Evolutionary conservation across 441 rosid genomes (phyloP).

Genomic region (Bocquillonia castaneifolia): DNA sequence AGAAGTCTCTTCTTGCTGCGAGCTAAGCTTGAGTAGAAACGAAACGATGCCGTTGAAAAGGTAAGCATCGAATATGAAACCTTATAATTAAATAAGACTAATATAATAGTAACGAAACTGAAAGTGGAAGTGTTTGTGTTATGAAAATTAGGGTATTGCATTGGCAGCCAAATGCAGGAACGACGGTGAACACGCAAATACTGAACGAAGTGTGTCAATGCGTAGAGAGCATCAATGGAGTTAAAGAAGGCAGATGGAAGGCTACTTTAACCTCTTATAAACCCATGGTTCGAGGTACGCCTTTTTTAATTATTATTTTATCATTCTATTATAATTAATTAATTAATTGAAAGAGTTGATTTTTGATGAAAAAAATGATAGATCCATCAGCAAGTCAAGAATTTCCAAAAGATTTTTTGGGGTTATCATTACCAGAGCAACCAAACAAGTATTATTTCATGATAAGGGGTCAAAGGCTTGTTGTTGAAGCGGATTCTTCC

Average conservation of each 20-base stretch:
- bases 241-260: slow-evolving; percentile 89
- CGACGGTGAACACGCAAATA: slow-evolving; percentile 76
- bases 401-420: slow-evolving; percentile 76
- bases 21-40: too few relatives aligned
- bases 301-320: background rate
- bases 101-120: too few relatives aligned
- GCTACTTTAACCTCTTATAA: slow-evolving; percentile 72
- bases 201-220: slow-evolving; percentile 77
- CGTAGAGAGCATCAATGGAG: slow-evolving; percentile 73
- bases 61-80: slow-evolving; percentile 24
- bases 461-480: slow-evolving; percentile 58
- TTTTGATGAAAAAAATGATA: slow-evolving; percentile 14
- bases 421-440: slow-evolving; percentile 67
- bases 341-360: too few relatives aligned
- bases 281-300: slow-evolving; percentile 50
- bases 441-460: slow-evolving; percentile 78
- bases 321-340: too few relatives aligned
- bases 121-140: too few relatives aligned
- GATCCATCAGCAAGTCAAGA: slow-evolving; percentile 53
- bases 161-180: slow-evolving; percentile 89
- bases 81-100: background rate
- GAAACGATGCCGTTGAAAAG: slow-evolving; percentile 47
- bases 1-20: too few relatives aligned
- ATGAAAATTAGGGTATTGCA: slow-evolving; percentile 58
- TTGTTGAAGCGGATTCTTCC: slow-evolving; percentile 74